Conservation (phyloP, 805 yeast species). For the Kodamaea restingae region DNA sequence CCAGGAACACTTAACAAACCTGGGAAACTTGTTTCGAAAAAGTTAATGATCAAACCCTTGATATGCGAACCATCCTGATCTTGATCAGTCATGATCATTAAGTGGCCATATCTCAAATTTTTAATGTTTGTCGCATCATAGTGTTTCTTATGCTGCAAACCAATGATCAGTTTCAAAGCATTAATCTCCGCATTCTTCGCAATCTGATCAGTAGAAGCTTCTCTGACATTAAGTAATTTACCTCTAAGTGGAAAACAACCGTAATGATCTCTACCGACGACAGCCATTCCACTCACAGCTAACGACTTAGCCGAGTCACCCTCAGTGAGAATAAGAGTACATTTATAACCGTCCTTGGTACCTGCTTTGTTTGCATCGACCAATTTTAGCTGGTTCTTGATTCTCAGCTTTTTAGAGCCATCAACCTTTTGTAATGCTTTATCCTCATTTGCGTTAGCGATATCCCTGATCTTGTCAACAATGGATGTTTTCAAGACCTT, state of each 20-base stretch:
- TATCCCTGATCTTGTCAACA: constrained; percentile 71
- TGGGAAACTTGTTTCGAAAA: constrained; percentile 89
- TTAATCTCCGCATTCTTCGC: constrained; percentile 91
- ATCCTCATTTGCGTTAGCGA: constrained; percentile 86
- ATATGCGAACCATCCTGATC: constrained; percentile 99
- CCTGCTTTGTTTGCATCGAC: constrained; percentile 98
- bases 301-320: constrained; percentile 93
- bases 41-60: constrained; percentile 91
- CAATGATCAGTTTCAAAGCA: constrained; percentile 92
- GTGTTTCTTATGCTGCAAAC: constrained; percentile 85
- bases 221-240: constrained; percentile 91
- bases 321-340: constrained; percentile 91
- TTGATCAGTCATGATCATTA: constrained; percentile 99
- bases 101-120: constrained; percentile 86
- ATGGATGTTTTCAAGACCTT: constrained; percentile 63
- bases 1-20: constrained; percentile 89
- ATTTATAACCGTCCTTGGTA: constrained; percentile 83
- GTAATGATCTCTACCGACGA: constrained; percentile 90
- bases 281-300: constrained; percentile 91
- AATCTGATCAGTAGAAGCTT: constrained; percentile 94
- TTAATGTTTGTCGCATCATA: constrained; percentile 60
- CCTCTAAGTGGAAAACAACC: constrained; percentile 97
- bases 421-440: constrained; percentile 84
- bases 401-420: constrained; percentile 77
- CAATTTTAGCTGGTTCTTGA: constrained; percentile 83